Base-by-base conservation (phyloP, 139 green algal species). In the Parachlorella kessleri region DNA sequence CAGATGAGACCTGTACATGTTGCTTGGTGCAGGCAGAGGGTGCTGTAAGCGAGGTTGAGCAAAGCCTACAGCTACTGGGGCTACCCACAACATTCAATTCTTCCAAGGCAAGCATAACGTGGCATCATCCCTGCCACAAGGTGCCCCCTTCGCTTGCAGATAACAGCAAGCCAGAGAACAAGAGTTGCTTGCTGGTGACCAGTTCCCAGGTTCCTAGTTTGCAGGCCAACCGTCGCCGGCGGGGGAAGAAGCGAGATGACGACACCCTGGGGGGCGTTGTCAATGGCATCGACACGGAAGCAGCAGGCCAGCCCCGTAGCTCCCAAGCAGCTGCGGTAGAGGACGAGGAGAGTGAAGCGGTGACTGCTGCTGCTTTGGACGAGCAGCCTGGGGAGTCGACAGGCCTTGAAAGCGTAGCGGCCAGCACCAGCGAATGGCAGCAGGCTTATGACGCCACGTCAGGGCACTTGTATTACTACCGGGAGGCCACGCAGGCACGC, bases 401-500 rank as follows among this genome's bases (percentile, higher is more conserved):
- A n/a, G n/a, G n/a, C n/a, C n/a, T n/a, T n/a, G n/a, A n/a, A n/a
- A n/a, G n/a, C n/a, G n/a, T n/a, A n/a, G n/a, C n/a, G n/a, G n/a
- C n/a, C n/a, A n/a, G n/a, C n/a, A n/a, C n/a, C 70, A 71, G 53
- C 70, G 76, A 63, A 35, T 86, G 81, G 81, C 81, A 86, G 76
- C 81, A 86, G 79, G 81, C 81, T 3, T 79, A 65, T 42, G 81
- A 86, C 28, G 55, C 78, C 6, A 41, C 30, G 68, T 65, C 63
- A 0, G 64, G 70, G 3, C 42, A 63, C 35, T 79, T 72, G 26
- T 86, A 86, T 14, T 86, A 86, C 18, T 86, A 86, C 71, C 67
- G 73, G 5, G 41, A 83, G n/a, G 59, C 59, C 2, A 42, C 48
- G 39, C 76, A 84, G 66, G 33, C 64, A 3, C 28, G 67, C 21